phyloP scores from a whole-genome alignment of 768 basidiomycete species.

The Boletus sp. region DNA sequence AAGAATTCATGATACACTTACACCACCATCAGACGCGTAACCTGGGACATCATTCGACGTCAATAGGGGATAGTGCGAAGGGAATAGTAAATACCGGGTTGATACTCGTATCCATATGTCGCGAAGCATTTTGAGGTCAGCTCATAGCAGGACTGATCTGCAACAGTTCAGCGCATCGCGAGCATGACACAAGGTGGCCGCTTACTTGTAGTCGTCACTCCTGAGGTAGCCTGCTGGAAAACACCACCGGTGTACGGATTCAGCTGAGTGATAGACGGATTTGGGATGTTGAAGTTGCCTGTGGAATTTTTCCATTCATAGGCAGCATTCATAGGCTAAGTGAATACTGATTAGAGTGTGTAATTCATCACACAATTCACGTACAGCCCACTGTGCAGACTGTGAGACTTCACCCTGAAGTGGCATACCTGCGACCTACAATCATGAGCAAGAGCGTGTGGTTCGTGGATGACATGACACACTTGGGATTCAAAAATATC shows the following conservation, averaged over 20 bases:
- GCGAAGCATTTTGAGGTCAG: conserved; percentile 50
- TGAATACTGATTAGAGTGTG: conserved; percentile 1
- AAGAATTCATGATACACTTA: conserved; percentile 30
- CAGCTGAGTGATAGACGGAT: conserved; percentile 47
- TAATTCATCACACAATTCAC: conserved; percentile 21
- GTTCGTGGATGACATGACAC: conserved; percentile 8
- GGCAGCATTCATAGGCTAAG: conserved; percentile 70
- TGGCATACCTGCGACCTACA: conserved; percentile 35
- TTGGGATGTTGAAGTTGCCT: conserved; percentile 52
- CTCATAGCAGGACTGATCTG: conserved; percentile 70
- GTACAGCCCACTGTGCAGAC: conserved; percentile 77
- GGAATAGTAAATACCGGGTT: conserved; percentile 46
- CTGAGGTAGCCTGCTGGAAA: conserved; percentile 83
- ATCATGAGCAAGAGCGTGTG: conserved; percentile 11
- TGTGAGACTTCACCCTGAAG: conserved; percentile 68
- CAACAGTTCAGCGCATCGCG: neutral
- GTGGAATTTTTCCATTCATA: conserved; percentile 70
- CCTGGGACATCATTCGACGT: conserved; percentile 14
- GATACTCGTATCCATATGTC: conserved; percentile 80
- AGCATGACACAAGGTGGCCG: neutral
- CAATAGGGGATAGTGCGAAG: neutral
- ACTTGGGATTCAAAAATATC: conserved; percentile 87
- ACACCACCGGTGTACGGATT: conserved; percentile 74
- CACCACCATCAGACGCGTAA: conserved; percentile 40
- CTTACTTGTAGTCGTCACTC: conserved; percentile 56